phyloP scores from a whole-genome alignment of 2,329 filamentous ascomycete genomes.

The Cadophora malorum region DNA sequence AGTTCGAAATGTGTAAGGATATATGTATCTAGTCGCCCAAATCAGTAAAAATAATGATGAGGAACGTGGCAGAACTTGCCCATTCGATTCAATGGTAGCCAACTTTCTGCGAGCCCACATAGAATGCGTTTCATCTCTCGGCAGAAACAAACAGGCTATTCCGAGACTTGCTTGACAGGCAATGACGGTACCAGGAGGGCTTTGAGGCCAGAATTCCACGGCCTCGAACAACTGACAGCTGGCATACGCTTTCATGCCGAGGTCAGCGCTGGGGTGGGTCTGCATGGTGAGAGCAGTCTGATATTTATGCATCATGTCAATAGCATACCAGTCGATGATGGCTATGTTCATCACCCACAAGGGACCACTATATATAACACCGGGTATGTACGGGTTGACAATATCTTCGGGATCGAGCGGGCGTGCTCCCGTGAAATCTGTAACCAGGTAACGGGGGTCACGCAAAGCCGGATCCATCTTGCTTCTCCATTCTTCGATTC shows the following conservation, averaged over 20 bases:
- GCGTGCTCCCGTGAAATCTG: slow-evolving; percentile 62
- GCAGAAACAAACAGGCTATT: slow-evolving; percentile 81
- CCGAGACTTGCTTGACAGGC: slow-evolving; percentile 78
- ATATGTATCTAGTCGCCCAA: slow-evolving; percentile 73
- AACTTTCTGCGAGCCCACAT: slow-evolving; percentile 84
- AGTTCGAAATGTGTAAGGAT: slow-evolving; percentile 73
- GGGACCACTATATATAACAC: slow-evolving; percentile 72
- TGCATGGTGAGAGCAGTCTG: slow-evolving; percentile 67
- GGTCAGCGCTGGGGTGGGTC: slow-evolving; percentile 54
- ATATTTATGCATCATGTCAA: slow-evolving; percentile 80
- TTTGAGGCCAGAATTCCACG: slow-evolving; percentile 73
- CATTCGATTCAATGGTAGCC: slow-evolving; percentile 76
- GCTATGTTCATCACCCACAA: slow-evolving; percentile 78
- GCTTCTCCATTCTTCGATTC: slow-evolving; percentile 57
- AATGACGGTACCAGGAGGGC: slow-evolving; percentile 73
- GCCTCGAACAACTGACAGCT: slow-evolving; percentile 82
- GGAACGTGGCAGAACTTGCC: slow-evolving; percentile 61
- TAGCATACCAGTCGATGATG: slow-evolving; percentile 77
- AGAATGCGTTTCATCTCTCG: slow-evolving; percentile 72
- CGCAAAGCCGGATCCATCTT: slow-evolving; percentile 67
- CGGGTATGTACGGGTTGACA: slow-evolving; percentile 74
- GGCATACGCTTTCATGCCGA: slow-evolving; percentile 68
- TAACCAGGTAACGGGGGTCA: slow-evolving; percentile 67
- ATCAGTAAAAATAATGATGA: slow-evolving; percentile 26
- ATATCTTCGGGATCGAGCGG: slow-evolving; percentile 67